Conservation (phyloP, 768 basidiomycete genomes). For the Suillus discolor region DNA sequence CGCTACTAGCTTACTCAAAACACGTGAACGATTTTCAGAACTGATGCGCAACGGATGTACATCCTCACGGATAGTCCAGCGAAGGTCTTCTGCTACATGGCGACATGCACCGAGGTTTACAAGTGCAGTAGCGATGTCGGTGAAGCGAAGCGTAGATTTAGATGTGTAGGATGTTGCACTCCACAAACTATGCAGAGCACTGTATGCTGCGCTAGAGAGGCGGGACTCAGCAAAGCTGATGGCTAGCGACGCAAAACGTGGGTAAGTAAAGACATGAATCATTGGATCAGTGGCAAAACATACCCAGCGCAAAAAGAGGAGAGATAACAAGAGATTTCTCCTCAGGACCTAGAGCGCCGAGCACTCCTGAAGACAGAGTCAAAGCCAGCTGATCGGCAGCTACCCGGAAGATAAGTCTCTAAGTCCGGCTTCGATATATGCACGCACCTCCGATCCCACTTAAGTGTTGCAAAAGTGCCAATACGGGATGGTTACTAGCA, state of each 20-base stretch:
- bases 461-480: slow-evolving; percentile 35
- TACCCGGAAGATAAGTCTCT: slow-evolving; percentile 22
- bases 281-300: background rate
- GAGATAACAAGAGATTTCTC: slow-evolving; percentile 34
- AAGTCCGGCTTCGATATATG: slow-evolving; percentile 4
- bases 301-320: slow-evolving; percentile 49
- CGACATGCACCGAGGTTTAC: slow-evolving; percentile 48
- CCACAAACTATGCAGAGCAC: slow-evolving; percentile 40
- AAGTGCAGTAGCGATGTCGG: slow-evolving; percentile 39
- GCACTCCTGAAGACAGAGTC: slow-evolving; percentile 44
- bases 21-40: slow-evolving; percentile 27
- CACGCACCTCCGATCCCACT: slow-evolving; percentile 38
- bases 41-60: slow-evolving; percentile 18
- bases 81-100: slow-evolving; percentile 35
- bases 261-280: background rate
- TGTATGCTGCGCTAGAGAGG: slow-evolving; percentile 33
- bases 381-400: slow-evolving; percentile 42
- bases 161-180: slow-evolving; percentile 12
- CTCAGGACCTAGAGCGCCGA: slow-evolving; percentile 36
- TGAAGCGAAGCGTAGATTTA: slow-evolving; percentile 35
- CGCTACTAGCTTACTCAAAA: slow-evolving; percentile 44
- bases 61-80: slow-evolving; percentile 26
- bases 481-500: slow-evolving; percentile 24
- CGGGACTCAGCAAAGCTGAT: slow-evolving; percentile 19
- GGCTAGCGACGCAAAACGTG: background rate